Conservation (phyloP, 176 grass and related monocot genomes). For the Carex myosuroides region DNA sequence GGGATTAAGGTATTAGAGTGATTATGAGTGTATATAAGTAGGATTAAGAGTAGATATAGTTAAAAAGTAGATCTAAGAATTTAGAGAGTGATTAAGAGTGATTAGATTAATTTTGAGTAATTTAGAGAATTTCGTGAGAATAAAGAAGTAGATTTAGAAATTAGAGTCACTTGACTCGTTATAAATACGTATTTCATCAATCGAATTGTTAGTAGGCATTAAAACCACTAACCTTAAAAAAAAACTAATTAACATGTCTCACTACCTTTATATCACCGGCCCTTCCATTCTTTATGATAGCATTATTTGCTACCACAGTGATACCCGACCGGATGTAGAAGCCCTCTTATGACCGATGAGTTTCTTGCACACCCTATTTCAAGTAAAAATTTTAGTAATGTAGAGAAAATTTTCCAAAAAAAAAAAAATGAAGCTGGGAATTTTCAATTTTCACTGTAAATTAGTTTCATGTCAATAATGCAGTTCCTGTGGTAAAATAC, state of each 20-base stretch:
- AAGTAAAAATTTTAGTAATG: background rate
- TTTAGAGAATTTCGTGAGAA: no score
- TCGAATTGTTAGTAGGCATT: no score
- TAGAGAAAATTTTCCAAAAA: background rate
- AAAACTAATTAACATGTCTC: background rate
- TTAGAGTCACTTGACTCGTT: no score
- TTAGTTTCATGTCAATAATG: constrained; percentile 63
- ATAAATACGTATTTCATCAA: no score
- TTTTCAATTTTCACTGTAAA: background rate
- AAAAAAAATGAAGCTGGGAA: background rate
- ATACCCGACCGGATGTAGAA: constrained; percentile 66
- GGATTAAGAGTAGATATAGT: no score
- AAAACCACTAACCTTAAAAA: no score
- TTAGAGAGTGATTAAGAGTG: no score
- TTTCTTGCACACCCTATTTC: constrained; percentile 57
- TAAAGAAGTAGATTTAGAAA: no score
- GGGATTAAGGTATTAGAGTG: no score
- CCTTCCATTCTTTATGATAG: constrained; percentile 47
- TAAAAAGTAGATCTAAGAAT: no score
- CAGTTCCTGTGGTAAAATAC: constrained; percentile 39
- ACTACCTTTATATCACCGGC: constrained; percentile 26
- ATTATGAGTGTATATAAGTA: no score
- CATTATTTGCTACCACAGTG: constrained; percentile 45
- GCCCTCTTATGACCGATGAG: constrained; percentile 37
- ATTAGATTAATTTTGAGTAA: no score